phyloP scores from a whole-genome alignment of 139 green algal species.

The Spirogloea muscicola region DNA sequence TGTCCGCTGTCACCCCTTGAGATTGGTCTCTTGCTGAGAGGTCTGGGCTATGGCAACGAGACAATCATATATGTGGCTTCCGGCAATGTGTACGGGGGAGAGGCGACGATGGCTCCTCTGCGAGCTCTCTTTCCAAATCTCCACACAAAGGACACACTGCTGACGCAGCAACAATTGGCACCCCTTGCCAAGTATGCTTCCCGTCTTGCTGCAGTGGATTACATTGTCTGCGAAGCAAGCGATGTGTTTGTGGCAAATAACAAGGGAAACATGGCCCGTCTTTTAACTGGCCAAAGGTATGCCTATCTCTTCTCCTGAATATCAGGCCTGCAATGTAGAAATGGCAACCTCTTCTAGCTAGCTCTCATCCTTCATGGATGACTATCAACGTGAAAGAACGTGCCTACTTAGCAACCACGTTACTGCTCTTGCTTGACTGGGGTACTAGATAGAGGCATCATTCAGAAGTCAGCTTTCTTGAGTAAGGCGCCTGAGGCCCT shows the following conservation, averaged over 20 bases:
- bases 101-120: conserved; percentile 16
- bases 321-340: too few relatives aligned
- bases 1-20: conserved; percentile 30
- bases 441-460: too few relatives aligned
- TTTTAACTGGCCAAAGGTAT: conserved; percentile 14
- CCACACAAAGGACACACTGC: conserved; percentile 8
- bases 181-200: conserved; percentile 7
- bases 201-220: conserved; percentile 26
- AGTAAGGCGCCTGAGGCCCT: too few relatives aligned
- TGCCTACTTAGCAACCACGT: too few relatives aligned
- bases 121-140: conserved; percentile 22
- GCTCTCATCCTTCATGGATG: too few relatives aligned
- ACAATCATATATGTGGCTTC: conserved; percentile 26
- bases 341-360: too few relatives aligned
- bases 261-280: conserved; percentile 31
- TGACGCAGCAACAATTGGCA: conserved; percentile 7
- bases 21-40: conserved; percentile 10
- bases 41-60: conserved; percentile 25
- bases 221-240: conserved; percentile 37
- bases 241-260: conserved; percentile 39
- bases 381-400: too few relatives aligned
- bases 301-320: too few relatives aligned
- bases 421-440: too few relatives aligned
- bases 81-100: conserved; percentile 31
- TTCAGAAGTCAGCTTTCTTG: too few relatives aligned